These are phyloP conservation scores for Tephrocybe sp. DNA, from an alignment of 768 basidiomycete species.

Conservation along the genomic window DNA sequence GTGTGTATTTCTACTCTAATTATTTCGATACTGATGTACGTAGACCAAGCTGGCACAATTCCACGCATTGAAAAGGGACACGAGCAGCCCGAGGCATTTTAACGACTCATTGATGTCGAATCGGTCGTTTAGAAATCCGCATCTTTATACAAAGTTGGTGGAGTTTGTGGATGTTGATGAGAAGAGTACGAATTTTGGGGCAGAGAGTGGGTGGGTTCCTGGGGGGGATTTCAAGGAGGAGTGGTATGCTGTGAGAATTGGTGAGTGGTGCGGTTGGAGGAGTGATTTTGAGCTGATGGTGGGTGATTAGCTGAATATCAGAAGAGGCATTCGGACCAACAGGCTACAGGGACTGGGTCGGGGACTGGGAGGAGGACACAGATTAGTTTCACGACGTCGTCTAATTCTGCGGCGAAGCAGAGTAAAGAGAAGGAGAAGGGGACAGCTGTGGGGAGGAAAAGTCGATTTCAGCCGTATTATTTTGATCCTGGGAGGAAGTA, in stretches of 20 bases:
- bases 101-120: slow-evolving; percentile 95
- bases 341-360: slow-evolving; percentile 49
- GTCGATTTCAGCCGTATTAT: slow-evolving; percentile 24
- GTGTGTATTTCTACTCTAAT: slow-evolving; percentile 33
- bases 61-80: slow-evolving; percentile 64
- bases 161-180: slow-evolving; percentile 94
- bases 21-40: background rate
- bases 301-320: slow-evolving; percentile 60
- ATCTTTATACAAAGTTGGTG: slow-evolving; percentile 93
- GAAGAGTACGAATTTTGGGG: slow-evolving; percentile 81
- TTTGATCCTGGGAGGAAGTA: background rate
- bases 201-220: slow-evolving; percentile 73
- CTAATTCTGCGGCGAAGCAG: slow-evolving; percentile 16
- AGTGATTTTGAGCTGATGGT: too few relatives aligned
- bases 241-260: slow-evolving; percentile 80
- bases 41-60: slow-evolving; percentile 86
- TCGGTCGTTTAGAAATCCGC: slow-evolving; percentile 93
- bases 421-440: slow-evolving; percentile 9
- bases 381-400: slow-evolving; percentile 56
- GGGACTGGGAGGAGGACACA: slow-evolving; percentile 56
- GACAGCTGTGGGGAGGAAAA: slow-evolving; percentile 22
- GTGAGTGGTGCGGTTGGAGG: slow-evolving; percentile 64
- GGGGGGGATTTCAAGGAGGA: slow-evolving; percentile 51
- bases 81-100: slow-evolving; percentile 76
- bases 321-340: slow-evolving; percentile 64